phyloP scores from a whole-genome alignment of 2,329 filamentous ascomycete genomes.

The Phyllosticta capitalensis region DNA sequence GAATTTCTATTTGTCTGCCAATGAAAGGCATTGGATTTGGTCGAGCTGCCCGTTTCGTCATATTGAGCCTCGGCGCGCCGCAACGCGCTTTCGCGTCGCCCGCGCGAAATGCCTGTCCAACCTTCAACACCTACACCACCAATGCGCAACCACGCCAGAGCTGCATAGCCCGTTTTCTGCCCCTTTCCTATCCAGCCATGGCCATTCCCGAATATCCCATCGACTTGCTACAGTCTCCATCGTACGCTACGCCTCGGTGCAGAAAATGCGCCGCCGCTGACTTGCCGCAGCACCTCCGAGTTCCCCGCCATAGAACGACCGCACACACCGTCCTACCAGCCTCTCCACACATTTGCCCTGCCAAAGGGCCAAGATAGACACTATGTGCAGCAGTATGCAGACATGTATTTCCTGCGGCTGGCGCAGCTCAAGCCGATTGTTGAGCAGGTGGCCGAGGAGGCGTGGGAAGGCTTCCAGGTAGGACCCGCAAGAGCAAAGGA shows the following conservation, averaged over 20 bases:
- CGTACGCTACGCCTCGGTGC: background rate
- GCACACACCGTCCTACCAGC: constrained; percentile 55
- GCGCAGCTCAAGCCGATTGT: constrained; percentile 78
- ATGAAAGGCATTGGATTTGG: background rate
- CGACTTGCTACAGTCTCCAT: background rate
- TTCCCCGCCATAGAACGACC: constrained; percentile 5
- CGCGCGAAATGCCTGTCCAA: background rate
- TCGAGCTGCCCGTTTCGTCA: background rate
- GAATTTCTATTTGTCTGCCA: background rate
- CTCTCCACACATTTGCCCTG: constrained; percentile 65
- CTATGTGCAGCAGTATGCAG: constrained; percentile 91
- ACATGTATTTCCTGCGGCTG: constrained; percentile 93
- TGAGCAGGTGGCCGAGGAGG: constrained; percentile 60
- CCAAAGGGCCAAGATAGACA: constrained; percentile 53
- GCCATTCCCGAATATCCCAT: background rate
- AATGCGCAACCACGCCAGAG: background rate
- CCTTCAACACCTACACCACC: background rate
- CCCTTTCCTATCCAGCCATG: background rate
- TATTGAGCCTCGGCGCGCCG: background rate
- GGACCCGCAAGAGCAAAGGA: constrained; percentile 4
- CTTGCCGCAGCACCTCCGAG: constrained; percentile 1
- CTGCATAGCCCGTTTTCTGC: background rate
- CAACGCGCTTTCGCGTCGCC: background rate
- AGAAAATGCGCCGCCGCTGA: background rate
- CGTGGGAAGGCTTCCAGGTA: constrained; percentile 66